These are phyloP conservation scores for Diplodia intermedia DNA, from an alignment of 2,329 filamentous ascomycete species.

Conservation along the genomic window DNA sequence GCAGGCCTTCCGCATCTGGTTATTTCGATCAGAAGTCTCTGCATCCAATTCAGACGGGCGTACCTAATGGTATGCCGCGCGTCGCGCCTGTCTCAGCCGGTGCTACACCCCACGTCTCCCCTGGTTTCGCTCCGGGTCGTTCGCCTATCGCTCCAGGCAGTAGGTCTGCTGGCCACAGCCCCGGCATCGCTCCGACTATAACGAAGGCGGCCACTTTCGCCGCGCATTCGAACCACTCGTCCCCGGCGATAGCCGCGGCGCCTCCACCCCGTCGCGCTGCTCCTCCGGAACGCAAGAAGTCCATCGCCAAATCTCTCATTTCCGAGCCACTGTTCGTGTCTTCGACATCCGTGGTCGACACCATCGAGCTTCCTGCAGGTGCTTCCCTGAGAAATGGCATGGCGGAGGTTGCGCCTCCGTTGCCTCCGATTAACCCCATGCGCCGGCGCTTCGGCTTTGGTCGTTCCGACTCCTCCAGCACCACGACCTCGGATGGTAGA, in stretches of 20 bases:
- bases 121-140: slow-evolving; percentile 36
- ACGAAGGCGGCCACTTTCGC: slow-evolving; percentile 35
- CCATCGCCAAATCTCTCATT: slow-evolving; percentile 66
- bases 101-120: slow-evolving; percentile 13
- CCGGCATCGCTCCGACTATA: slow-evolving; percentile 33
- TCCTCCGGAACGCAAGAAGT: slow-evolving; percentile 58
- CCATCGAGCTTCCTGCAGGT: slow-evolving; percentile 63
- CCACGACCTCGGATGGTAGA: slow-evolving; percentile 24
- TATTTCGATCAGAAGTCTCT: slow-evolving; percentile 47
- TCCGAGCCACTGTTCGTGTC: slow-evolving; percentile 65
- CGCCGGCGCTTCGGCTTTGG: slow-evolving; percentile 58
- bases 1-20: slow-evolving; percentile 41
- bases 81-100: slow-evolving; percentile 5
- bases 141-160: slow-evolving; percentile 36
- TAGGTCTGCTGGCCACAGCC: slow-evolving; percentile 23
- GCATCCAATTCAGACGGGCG: slow-evolving; percentile 46
- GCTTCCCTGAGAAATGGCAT: slow-evolving; percentile 62
- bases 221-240: slow-evolving; percentile 38
- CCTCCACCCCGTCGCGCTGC: slow-evolving; percentile 39
- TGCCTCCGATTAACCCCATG: slow-evolving; percentile 67
- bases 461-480: slow-evolving; percentile 43
- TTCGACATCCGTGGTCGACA: slow-evolving; percentile 64
- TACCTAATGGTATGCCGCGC: slow-evolving; percentile 1
- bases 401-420: slow-evolving; percentile 55
- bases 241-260: slow-evolving; percentile 33